phyloP scores from a whole-genome alignment of 306 rosid species.

The Rosa rugosa region DNA sequence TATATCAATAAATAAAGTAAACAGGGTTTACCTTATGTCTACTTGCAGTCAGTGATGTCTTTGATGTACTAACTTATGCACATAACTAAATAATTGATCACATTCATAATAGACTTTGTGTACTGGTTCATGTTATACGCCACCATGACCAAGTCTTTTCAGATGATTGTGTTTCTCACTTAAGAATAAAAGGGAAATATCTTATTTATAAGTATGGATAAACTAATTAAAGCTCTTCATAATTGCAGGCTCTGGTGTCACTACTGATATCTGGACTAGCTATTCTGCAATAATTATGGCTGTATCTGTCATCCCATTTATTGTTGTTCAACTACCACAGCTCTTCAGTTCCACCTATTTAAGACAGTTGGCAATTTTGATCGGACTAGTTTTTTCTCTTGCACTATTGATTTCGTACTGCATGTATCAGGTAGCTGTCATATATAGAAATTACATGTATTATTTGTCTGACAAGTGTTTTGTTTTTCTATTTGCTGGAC shows the following conservation, averaged over 20 bases:
- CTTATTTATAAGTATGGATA: neutral
- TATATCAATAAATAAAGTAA: neutral
- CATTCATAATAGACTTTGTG: neutral
- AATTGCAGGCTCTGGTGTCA: slow-evolving; percentile 87
- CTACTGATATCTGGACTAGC: slow-evolving; percentile 94
- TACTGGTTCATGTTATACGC: neutral
- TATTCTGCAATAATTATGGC: slow-evolving; percentile 86
- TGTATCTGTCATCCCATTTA: slow-evolving; percentile 70
- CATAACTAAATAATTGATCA: neutral
- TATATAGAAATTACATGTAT: neutral
- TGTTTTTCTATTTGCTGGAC: no score
- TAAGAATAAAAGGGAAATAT: neutral
- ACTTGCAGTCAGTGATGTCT: neutral
- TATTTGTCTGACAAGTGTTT: no score
- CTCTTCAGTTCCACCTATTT: slow-evolving; percentile 64
- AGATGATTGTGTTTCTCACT: neutral
- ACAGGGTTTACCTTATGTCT: neutral
- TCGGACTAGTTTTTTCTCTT: slow-evolving; percentile 63
- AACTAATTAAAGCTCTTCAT: slow-evolving; percentile 18
- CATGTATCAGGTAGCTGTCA: slow-evolving; percentile 64
- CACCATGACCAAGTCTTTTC: neutral
- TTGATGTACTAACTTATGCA: neutral
- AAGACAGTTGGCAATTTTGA: slow-evolving; percentile 73
- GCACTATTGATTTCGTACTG: slow-evolving; percentile 59
- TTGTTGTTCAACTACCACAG: slow-evolving; percentile 91